Conservation (phyloP, 2,329 filamentous ascomycete species). For the Penicillium sp. region DNA sequence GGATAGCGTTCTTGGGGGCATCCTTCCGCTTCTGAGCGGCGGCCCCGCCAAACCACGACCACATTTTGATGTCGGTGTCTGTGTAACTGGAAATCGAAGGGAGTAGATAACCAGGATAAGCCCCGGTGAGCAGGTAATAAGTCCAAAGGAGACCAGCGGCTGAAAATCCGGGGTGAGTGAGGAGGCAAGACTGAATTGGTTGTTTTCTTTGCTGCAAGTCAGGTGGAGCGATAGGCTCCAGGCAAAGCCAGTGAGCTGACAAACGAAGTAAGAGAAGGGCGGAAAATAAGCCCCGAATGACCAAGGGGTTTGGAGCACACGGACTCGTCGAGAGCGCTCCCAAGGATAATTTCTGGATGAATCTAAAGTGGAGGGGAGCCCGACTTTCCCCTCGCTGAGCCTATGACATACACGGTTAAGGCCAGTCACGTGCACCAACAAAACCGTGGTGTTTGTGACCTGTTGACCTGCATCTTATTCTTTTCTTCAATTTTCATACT, state of each 20-base stretch:
- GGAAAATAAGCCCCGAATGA: not conserved
- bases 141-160: conserved; percentile 7
- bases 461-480: not conserved
- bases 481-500: not conserved
- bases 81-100: not conserved
- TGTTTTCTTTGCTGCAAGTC: conserved; percentile 16
- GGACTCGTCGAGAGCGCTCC: not conserved
- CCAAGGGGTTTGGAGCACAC: not conserved
- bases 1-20: conserved; percentile 93
- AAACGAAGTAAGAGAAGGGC: not conserved
- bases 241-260: conserved; percentile 2
- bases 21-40: conserved; percentile 84
- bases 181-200: conserved; percentile 7
- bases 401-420: conserved; percentile 39
- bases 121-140: not conserved
- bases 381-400: conserved; percentile 32
- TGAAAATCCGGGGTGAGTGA: conserved; percentile 1
- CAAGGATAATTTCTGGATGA: conserved; percentile 10
- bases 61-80: conserved; percentile 46
- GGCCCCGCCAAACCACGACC: conserved; percentile 89
- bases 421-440: conserved; percentile 32
- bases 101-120: not conserved
- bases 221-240: conserved; percentile 20
- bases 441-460: not conserved
- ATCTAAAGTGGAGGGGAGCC: conserved; percentile 19